A percentile compares a stretch with the other conserved stretches of the same genome.
Evolutionary conservation across 176 grass and related monocot species (phyloP).

Genomic region (Cenchrus americanus): DNA sequence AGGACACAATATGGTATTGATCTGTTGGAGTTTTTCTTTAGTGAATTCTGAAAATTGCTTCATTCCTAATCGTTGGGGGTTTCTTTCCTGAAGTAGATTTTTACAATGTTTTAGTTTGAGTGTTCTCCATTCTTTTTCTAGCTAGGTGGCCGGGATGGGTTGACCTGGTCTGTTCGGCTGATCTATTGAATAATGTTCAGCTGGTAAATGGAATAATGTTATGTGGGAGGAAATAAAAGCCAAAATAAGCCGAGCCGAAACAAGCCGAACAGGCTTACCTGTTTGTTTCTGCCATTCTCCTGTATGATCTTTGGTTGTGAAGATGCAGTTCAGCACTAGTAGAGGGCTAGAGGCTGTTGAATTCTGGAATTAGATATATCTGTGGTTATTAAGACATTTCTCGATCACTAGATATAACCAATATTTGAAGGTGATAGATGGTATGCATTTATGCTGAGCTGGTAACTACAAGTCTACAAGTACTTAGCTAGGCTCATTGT

Average conservation of each 20-base stretch:
- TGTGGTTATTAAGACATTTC: background rate
- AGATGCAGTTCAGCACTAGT: background rate
- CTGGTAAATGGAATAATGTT: no score
- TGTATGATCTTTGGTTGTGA: background rate
- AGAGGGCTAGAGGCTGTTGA: background rate
- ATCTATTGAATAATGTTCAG: no score
- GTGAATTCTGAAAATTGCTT: background rate
- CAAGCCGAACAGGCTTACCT: no score
- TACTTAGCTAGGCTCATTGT: background rate
- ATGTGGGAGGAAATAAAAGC: no score
- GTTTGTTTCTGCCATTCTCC: background rate
- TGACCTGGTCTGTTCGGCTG: background rate
- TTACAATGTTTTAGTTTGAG: background rate
- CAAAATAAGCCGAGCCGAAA: no score
- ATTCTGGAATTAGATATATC: background rate
- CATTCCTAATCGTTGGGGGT: background rate
- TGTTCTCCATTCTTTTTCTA: background rate
- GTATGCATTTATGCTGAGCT: no score
- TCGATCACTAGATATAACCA: background rate
- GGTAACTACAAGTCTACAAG: background rate
- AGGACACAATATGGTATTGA: background rate
- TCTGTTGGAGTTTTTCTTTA: background rate
- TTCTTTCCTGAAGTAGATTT: background rate
- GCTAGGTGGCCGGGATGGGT: background rate
- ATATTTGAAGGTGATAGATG: background rate